Conservation (phyloP, 1,284 basidiomycete species). For the Microbotryum violaceum region DNA sequence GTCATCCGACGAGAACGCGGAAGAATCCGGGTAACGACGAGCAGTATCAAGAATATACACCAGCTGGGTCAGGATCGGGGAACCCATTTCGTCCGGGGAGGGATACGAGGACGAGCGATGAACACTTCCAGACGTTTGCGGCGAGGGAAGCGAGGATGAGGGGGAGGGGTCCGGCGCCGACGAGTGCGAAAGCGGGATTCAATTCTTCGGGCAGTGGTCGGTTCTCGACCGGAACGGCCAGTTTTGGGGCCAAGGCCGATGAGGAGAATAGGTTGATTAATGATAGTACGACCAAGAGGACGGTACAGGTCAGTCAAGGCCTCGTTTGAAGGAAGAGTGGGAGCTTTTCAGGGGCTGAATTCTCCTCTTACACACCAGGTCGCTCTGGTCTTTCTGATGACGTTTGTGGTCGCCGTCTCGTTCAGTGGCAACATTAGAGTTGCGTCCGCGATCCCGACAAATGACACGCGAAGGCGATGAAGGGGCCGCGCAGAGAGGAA, state of each 20-base stretch:
- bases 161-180: neutral
- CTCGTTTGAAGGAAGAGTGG: too few species aligned
- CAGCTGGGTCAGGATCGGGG: slow-evolving; percentile 1
- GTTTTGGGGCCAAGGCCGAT: slow-evolving; percentile 21
- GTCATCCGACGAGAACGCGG: slow-evolving; percentile 13
- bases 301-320: slow-evolving; percentile 16
- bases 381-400: too few species aligned
- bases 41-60: neutral
- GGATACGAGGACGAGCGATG: slow-evolving; percentile 1
- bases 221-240: slow-evolving; percentile 15
- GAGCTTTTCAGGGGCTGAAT: too few species aligned
- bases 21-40: neutral
- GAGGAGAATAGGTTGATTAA: slow-evolving; percentile 32
- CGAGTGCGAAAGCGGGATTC: neutral
- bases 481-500: too few species aligned
- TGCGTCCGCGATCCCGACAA: neutral
- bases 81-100: slow-evolving; percentile 18
- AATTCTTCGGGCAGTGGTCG: slow-evolving; percentile 1
- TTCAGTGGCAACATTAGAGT: too few species aligned
- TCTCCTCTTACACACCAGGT: too few species aligned
- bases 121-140: slow-evolving; percentile 23
- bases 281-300: slow-evolving; percentile 23
- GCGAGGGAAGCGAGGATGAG: slow-evolving; percentile 9
- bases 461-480: neutral
- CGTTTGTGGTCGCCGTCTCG: too few species aligned